phyloP scores from a whole-genome alignment of 768 basidiomycete species.

The Tubosaeta sp. region DNA sequence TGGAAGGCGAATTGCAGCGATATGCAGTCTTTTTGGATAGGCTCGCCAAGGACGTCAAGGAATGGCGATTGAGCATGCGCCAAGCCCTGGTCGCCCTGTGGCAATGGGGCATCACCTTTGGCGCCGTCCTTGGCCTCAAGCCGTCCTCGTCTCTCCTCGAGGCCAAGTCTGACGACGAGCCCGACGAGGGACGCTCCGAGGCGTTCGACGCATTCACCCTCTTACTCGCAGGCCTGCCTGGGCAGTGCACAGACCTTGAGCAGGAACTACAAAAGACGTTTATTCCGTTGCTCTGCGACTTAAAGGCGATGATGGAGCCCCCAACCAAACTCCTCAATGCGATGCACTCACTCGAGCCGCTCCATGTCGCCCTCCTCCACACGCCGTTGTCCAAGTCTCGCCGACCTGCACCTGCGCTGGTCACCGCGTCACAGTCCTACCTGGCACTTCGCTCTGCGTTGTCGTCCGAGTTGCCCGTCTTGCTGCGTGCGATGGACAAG shows the following conservation, averaged over 20 bases:
- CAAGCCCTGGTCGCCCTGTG: constrained; percentile 47
- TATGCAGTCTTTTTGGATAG: constrained; percentile 56
- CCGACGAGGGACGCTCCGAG: constrained; percentile 39
- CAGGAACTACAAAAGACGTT: constrained; percentile 49
- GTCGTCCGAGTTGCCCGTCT: constrained; percentile 63
- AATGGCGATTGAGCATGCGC: constrained; percentile 56
- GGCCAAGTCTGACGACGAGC: constrained; percentile 8
- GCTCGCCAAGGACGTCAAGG: constrained; percentile 57
- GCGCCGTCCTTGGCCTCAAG: constrained; percentile 59
- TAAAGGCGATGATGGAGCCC: constrained; percentile 56
- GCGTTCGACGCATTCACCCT: constrained; percentile 69
- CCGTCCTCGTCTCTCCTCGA: constrained; percentile 30
- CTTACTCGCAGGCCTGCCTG: constrained; percentile 53
- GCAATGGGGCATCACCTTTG: constrained; percentile 64
- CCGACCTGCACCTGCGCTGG: constrained; percentile 60
- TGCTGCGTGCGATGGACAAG: constrained; percentile 53
- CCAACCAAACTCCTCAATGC: constrained; percentile 65
- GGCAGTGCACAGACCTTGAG: constrained; percentile 52
- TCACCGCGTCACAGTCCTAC: constrained; percentile 74
- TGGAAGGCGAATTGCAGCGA: constrained; percentile 54
- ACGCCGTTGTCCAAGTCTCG: constrained; percentile 55
- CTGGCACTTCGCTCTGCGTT: constrained; percentile 73
- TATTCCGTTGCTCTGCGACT: constrained; percentile 51
- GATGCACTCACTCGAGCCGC: constrained; percentile 70
- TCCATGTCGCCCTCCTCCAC: constrained; percentile 66